Conservation (phyloP, 805 yeast species). For the Nakazawaea sp. region DNA sequence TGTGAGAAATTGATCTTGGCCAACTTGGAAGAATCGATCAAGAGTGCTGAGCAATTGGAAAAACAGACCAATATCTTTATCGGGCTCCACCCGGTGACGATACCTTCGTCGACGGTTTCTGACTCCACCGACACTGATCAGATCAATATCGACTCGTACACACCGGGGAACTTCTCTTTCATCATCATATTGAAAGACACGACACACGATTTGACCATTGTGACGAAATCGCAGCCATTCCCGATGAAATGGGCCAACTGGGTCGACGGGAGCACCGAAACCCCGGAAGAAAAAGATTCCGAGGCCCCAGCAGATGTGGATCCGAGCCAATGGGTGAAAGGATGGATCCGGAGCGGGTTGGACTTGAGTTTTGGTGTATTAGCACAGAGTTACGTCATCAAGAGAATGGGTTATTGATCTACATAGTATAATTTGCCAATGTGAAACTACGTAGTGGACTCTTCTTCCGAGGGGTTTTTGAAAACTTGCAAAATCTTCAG, state of each 20-base stretch:
- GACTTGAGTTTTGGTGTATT: constrained; percentile 75
- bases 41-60: constrained; percentile 26
- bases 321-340: constrained; percentile 77
- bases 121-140: constrained; percentile 19
- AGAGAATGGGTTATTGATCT: constrained; percentile 68
- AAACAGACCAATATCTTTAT: constrained; percentile 20
- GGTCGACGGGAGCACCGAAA: constrained; percentile 48
- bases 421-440: not conserved
- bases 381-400: constrained; percentile 86
- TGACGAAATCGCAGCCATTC: constrained; percentile 81
- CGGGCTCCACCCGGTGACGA: constrained; percentile 22
- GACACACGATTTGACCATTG: constrained; percentile 66
- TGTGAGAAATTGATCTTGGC: constrained; percentile 89
- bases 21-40: constrained; percentile 70
- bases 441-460: not conserved
- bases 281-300: constrained; percentile 13
- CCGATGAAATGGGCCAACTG: constrained; percentile 91
- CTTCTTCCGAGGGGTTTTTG: constrained; percentile 6
- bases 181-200: constrained; percentile 72
- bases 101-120: constrained; percentile 16
- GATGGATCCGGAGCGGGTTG: constrained; percentile 76
- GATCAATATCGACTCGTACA: constrained; percentile 36
- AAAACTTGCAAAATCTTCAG: constrained; percentile 35
- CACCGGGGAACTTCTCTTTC: constrained; percentile 61
- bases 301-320: constrained; percentile 36